Evolutionary conservation across 2,329 filamentous ascomycete species (phyloP), one percentile per base, ranked within the genome.

Genomic region (Talaromyces sp.): DNA sequence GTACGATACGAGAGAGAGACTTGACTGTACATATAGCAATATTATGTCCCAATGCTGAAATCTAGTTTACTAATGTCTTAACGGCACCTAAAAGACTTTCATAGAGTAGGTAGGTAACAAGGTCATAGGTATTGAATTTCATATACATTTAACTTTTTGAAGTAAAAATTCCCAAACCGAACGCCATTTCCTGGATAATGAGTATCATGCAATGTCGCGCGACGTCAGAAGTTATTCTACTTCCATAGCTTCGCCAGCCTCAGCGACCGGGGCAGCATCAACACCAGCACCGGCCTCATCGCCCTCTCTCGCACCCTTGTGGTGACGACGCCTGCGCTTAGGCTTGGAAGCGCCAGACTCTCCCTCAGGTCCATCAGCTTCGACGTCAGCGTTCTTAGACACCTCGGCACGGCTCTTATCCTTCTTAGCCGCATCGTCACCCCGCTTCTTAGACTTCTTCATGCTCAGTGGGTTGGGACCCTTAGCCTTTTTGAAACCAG

Each of bases 381-480:
- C 56, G 40, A 52, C 55, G 44, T 63, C 58, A 27, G 30, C 37
- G 6, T 17, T 3, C 22, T 53, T 27, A 24, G 19, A 13, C 16
- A 50, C 37, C 19, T 42, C 47, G 20, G 56, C 51, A 14, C 56
- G 51, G 22, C 52, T 44, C 27, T 54, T 48, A 29, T 57, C 58
- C 44, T 61, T 56, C 51, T 64, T 60, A 29, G 60, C 56, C 47
- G 60, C 49, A 24, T 57, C 49, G 20, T 58, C 62, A 3, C 22
- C 55, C 41, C 65, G 65, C 59, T 70, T 73, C 65, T 77, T 78
- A 24, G 75, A 66, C 62, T 78, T 80, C 65, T 74, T 78, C 54
- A 79, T 65, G 58, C 77, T 79, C 56, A 80, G 58, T 24, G 77
- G 77, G 64, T 80, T 80, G 5, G 75, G 75, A 1, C 65, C 76